phyloP scores from a whole-genome alignment of 495 filamentous ascomycete genomes.

The Hyaloscypha bicolor region DNA sequence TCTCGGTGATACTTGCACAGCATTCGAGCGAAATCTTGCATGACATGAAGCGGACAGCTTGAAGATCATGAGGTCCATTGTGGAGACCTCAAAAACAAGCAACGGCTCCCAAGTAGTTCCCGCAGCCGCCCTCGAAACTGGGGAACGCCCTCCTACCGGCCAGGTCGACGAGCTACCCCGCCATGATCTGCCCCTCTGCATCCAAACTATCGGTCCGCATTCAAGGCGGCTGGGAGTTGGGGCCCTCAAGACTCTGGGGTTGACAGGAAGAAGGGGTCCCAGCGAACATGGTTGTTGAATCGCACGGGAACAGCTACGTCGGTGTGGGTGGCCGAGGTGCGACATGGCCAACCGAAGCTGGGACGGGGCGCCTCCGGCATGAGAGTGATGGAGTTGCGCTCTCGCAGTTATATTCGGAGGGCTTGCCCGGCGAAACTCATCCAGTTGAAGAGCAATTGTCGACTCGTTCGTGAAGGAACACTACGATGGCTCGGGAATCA shows the following conservation, averaged over 20 bases:
- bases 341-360: not conserved
- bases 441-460: too few species aligned
- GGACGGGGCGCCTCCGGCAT: not conserved
- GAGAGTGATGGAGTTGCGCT: not conserved
- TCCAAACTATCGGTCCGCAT: not conserved
- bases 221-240: not conserved
- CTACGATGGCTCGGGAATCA: not conserved
- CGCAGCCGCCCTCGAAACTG: not conserved
- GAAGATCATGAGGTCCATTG: conserved; percentile 10
- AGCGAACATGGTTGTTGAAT: not conserved
- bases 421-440: not conserved
- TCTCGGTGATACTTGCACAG: conserved; percentile 13
- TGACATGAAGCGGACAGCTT: not conserved
- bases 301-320: not conserved
- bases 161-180: not conserved
- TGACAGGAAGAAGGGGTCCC: not conserved
- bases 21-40: not conserved
- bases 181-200: not conserved
- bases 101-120: not conserved
- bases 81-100: not conserved
- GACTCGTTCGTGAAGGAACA: not conserved
- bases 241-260: not conserved
- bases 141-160: not conserved
- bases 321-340: not conserved
- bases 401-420: not conserved